These are phyloP conservation scores for Rhodotorula sp. DNA, from an alignment of 1,284 basidiomycete species.

Conservation along the genomic window DNA sequence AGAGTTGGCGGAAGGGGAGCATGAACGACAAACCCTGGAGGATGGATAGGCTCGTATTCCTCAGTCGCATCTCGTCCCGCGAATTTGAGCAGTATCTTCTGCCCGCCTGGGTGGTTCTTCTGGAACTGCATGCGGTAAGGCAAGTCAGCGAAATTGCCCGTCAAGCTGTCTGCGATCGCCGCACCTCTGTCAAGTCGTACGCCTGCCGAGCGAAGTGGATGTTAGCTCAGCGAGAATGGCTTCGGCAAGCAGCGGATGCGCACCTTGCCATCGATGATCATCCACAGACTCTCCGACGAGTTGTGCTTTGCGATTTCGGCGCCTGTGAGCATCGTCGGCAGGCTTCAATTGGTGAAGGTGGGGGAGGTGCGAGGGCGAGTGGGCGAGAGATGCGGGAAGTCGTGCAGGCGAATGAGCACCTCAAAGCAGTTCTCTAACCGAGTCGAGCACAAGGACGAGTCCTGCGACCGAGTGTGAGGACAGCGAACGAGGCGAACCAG, in stretches of 20 bases:
- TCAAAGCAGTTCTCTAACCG: background rate
- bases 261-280: slow-evolving; percentile 80
- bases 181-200: slow-evolving; percentile 23
- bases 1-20: background rate
- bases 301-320: slow-evolving; percentile 84
- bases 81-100: slow-evolving; percentile 37
- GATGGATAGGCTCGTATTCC: slow-evolving; percentile 31
- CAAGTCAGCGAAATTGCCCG: no score
- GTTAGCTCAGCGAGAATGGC: background rate
- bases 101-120: slow-evolving; percentile 36
- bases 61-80: slow-evolving; percentile 42
- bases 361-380: background rate
- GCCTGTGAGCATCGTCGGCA: slow-evolving; percentile 55
- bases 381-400: background rate
- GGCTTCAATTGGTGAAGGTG: background rate
- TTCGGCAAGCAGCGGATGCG: background rate
- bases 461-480: background rate
- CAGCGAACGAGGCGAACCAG: no score
- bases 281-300: slow-evolving; percentile 70
- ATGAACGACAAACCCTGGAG: background rate
- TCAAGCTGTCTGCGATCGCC: no score
- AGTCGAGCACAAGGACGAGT: background rate
- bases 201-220: background rate
- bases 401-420: background rate
- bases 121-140: background rate